Conservation (phyloP, 2,329 filamentous ascomycete species). For the Ceratocystis harringtonii region DNA sequence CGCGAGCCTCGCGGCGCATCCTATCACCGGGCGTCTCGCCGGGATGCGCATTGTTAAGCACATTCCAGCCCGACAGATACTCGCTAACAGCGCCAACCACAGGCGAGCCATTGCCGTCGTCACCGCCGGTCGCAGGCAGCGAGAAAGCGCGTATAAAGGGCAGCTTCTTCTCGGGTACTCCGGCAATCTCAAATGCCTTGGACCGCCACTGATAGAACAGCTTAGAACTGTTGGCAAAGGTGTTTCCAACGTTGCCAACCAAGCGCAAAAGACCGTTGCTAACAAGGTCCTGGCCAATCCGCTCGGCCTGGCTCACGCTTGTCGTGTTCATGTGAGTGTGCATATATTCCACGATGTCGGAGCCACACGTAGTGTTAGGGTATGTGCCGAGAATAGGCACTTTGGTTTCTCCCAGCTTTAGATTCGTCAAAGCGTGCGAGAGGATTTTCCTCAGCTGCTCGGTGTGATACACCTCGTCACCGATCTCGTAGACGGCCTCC, state of each 20-base stretch:
- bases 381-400: constrained; percentile 93
- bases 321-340: constrained; percentile 74
- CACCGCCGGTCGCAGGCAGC: constrained; percentile 43
- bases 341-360: constrained; percentile 91
- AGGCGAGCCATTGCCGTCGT: constrained; percentile 51
- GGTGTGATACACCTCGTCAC: constrained; percentile 69
- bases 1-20: constrained; percentile 72
- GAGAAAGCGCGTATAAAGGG: constrained; percentile 61
- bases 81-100: constrained; percentile 72
- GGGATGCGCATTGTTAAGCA: constrained; percentile 44
- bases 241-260: constrained; percentile 85
- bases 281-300: constrained; percentile 87
- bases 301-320: constrained; percentile 80
- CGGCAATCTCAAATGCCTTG: constrained; percentile 76
- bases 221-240: constrained; percentile 92
- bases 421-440: constrained; percentile 67
- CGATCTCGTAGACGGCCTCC: constrained; percentile 76
- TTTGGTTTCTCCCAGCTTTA: constrained; percentile 81
- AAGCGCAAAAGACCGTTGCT: constrained; percentile 73
- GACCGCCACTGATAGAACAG: constrained; percentile 97
- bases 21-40: constrained; percentile 84
- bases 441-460: constrained; percentile 88
- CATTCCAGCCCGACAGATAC: constrained; percentile 84
- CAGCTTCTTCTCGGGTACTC: constrained; percentile 76
- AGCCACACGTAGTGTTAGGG: constrained; percentile 76